Evolutionary conservation across 1,284 basidiomycete species (phyloP), one percentile per base, ranked within the genome.

Genomic region (Leccinum fallax): DNA sequence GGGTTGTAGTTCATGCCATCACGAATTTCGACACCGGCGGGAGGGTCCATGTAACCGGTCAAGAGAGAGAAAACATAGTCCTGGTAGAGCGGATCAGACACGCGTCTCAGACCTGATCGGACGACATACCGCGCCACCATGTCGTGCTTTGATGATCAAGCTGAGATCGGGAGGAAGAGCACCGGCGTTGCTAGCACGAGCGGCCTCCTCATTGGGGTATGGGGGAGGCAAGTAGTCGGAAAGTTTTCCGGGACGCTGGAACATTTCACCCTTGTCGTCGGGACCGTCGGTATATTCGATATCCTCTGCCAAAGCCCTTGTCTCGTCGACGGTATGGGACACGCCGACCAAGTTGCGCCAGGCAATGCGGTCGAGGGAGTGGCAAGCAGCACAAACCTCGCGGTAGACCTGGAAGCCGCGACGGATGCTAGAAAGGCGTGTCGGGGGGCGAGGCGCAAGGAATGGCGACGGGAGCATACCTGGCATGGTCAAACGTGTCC

Each of bases 311-410:
- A 99, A 89, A 9, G 84, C 84, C 79, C 94, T 94, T 66, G 83
- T 86, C 80, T 99, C 97, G 70, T 97, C 94, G 57, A 85, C 97
- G 65, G 92, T 94, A 82, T 99, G 97, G 43, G 95, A 98, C 62
- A 98, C 94, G 75, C 95, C 97, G 69, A 99, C 97, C 63, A 99
- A 84, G 83, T 99, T 99, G 76, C 97, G 94, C 97, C 97, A 99
- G 65, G 97, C 97, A 76, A 99, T 96, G 72, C 97, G 95, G 83
- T 99, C 94, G 63, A 99, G 89, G 54, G 97, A 99, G 80, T 99
- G 97, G 81, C 97, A 99, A 16, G 97, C 94, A 6, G 97, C 93
- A 78, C 97, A 99, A 63, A 99, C 97, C 81, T 99, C 97, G 64
- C 95, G 94, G 85, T 99, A 99, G 57, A 99, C 97, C 79, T 95